phyloP scores from a whole-genome alignment of 2,329 filamentous ascomycete genomes.

The Alternaria longipes region DNA sequence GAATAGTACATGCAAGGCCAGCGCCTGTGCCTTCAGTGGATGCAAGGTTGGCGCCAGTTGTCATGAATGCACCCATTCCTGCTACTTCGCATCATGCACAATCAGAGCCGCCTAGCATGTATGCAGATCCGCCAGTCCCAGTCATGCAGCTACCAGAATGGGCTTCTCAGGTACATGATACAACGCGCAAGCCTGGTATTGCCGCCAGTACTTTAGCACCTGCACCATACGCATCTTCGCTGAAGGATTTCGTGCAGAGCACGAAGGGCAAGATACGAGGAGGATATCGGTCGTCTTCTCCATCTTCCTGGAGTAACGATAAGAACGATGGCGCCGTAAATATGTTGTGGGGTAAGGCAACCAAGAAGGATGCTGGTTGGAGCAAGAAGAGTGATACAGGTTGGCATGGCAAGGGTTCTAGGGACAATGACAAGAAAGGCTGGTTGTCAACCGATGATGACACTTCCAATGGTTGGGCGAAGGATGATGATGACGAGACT shows the following conservation, averaged over 20 bases:
- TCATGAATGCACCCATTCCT: conserved; percentile 16
- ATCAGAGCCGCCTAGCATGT: background rate
- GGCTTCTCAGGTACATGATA: conserved; percentile 7
- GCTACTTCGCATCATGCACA: background rate
- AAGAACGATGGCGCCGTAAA: background rate
- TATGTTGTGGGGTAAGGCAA: background rate
- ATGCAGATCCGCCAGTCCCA: background rate
- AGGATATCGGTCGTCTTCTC: background rate
- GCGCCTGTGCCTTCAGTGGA: conserved; percentile 2
- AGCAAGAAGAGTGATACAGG: background rate
- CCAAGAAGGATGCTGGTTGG: background rate
- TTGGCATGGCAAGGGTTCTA: background rate
- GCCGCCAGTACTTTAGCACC: conserved; percentile 10
- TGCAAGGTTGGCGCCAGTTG: background rate
- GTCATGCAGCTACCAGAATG: conserved; percentile 13
- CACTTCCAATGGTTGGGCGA: background rate
- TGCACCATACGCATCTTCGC: conserved; percentile 13
- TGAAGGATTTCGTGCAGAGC: background rate
- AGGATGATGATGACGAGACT: background rate
- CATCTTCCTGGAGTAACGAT: conserved; percentile 18
- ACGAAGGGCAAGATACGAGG: background rate
- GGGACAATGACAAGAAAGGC: background rate
- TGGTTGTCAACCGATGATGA: background rate
- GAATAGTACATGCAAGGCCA: background rate
- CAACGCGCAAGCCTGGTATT: conserved; percentile 4